Percentiles rank a stretch among this genome's conserved stretches.
Evolutionary conservation across 1,284 basidiomycete species (phyloP).

Genomic region (Trametes hirsuta): DNA sequence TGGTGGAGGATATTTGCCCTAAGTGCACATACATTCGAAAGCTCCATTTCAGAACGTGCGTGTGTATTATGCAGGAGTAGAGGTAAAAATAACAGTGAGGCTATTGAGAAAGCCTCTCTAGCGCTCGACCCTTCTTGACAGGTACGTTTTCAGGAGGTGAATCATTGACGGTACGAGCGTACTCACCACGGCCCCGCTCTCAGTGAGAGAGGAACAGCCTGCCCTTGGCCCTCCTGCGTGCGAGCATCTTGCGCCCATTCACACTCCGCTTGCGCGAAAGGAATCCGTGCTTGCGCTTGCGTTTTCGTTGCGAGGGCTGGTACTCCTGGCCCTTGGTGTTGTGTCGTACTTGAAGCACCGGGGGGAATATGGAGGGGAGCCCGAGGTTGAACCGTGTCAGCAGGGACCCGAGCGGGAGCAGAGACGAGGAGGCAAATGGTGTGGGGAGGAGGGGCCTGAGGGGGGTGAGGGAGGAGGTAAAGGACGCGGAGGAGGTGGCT

Average conservation of each 20-base stretch:
- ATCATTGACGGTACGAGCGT: background rate
- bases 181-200: constrained; percentile 7
- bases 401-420: constrained; percentile 13
- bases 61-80: constrained; percentile 14
- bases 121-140: background rate
- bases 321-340: constrained; percentile 73
- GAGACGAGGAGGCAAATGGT: constrained; percentile 9
- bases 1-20: too few species aligned
- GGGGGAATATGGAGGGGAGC: constrained; percentile 16
- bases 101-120: too few species aligned
- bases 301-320: constrained; percentile 85
- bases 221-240: constrained; percentile 41
- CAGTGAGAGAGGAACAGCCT: constrained; percentile 46
- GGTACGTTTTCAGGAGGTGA: background rate
- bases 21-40: too few species aligned
- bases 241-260: constrained; percentile 63
- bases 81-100: background rate
- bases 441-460: constrained; percentile 19
- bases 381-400: constrained; percentile 16
- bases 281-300: constrained; percentile 90
- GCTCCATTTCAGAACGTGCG: background rate
- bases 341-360: constrained; percentile 49
- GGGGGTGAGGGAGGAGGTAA: constrained; percentile 17
- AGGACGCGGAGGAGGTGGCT: constrained; percentile 12
- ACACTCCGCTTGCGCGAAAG: constrained; percentile 67